Evolutionary conservation across 2,329 filamentous ascomycete genomes (phyloP).

Genomic region (Scolecobasidium constrictum): DNA sequence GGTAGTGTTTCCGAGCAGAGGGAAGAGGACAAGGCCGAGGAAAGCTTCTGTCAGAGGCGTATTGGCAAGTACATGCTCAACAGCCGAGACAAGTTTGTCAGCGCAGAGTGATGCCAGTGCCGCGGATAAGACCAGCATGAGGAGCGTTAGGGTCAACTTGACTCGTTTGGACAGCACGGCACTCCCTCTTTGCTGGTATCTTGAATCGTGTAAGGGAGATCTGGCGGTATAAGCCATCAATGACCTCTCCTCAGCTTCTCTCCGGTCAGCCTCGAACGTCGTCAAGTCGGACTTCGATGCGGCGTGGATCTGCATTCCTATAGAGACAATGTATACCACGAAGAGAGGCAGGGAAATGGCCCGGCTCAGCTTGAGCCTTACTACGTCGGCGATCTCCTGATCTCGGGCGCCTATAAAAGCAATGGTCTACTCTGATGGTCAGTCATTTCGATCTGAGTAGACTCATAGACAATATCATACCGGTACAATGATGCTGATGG

Average conservation of each 20-base stretch:
- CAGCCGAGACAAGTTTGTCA: constrained; percentile 59
- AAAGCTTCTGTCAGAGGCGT: constrained; percentile 51
- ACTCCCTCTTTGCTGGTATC: neutral
- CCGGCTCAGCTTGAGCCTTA: constrained; percentile 3
- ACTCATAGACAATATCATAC: neutral
- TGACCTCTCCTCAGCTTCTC: no score
- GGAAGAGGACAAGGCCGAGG: constrained; percentile 61
- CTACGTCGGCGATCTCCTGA: neutral
- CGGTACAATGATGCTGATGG: neutral
- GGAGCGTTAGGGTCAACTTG: no score
- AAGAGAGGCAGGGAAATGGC: neutral
- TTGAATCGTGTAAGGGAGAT: neutral
- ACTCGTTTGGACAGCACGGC: no score
- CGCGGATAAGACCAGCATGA: constrained; percentile 54
- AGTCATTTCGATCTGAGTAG: no score
- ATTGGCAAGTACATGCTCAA: constrained; percentile 51
- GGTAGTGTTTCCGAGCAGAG: constrained; percentile 63
- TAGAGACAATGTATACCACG: neutral
- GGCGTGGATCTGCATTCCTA: neutral
- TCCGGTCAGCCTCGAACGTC: neutral
- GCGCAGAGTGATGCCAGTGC: constrained; percentile 57
- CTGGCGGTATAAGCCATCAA: neutral
- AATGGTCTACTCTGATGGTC: no score
- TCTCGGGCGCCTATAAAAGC: no score
- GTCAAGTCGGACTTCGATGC: neutral